phyloP scores from a whole-genome alignment of 1,284 basidiomycete species.

The Wallemia hederae region DNA sequence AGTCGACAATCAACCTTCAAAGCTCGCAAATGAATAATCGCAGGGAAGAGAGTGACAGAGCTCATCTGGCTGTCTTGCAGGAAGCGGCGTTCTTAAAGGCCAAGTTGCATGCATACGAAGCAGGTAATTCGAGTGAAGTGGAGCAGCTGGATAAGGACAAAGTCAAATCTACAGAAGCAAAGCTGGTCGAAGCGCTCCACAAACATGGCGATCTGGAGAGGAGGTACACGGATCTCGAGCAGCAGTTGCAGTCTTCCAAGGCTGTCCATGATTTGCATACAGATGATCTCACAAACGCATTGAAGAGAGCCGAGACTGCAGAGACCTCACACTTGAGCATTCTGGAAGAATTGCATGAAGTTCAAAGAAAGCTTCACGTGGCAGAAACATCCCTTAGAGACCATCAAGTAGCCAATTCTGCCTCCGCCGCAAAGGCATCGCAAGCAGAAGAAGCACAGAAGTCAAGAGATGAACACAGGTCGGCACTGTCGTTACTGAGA shows the following conservation, averaged over 20 bases:
- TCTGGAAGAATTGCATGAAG: slow-evolving; percentile 34
- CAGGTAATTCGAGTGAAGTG: slow-evolving; percentile 30
- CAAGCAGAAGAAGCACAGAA: slow-evolving; percentile 46
- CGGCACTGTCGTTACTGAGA: slow-evolving; percentile 58
- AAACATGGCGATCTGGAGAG: slow-evolving; percentile 29
- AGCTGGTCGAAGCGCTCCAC: slow-evolving; percentile 35
- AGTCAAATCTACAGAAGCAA: slow-evolving; percentile 45
- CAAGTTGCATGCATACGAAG: slow-evolving; percentile 62
- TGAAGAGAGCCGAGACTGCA: slow-evolving; percentile 49
- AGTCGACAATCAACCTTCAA: neutral
- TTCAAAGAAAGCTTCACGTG: slow-evolving; percentile 33
- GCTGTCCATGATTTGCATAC: slow-evolving; percentile 38
- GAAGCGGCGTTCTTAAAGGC: slow-evolving; percentile 92
- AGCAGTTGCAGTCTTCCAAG: slow-evolving; percentile 9
- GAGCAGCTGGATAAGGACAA: slow-evolving; percentile 49
- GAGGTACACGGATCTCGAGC: slow-evolving; percentile 23
- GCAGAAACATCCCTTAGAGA: slow-evolving; percentile 46
- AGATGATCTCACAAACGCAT: slow-evolving; percentile 46
- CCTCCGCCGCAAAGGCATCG: slow-evolving; percentile 41
- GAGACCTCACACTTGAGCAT: slow-evolving; percentile 47
- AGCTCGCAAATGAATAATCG: neutral
- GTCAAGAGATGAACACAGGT: slow-evolving; percentile 51
- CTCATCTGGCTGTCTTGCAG: slow-evolving; percentile 53
- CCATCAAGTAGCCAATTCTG: slow-evolving; percentile 41
- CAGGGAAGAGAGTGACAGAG: slow-evolving; percentile 35